phyloP scores from a whole-genome alignment of 768 basidiomycete genomes.

The Suillus tomentosus region DNA sequence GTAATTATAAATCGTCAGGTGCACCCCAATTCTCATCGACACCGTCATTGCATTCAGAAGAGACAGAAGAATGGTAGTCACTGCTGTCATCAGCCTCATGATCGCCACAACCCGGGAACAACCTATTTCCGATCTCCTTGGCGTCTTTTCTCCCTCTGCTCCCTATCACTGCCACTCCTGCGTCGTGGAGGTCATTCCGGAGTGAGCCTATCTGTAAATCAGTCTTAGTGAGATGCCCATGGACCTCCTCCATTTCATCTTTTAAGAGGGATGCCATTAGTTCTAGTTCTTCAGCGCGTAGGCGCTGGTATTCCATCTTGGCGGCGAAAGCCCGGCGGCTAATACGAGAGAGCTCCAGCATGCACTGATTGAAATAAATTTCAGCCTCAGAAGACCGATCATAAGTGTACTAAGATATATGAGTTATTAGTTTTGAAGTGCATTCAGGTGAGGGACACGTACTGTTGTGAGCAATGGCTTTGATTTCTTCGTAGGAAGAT shows the following conservation, averaged over 20 bases:
- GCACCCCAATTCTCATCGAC: not conserved
- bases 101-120: too few species aligned
- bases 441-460: not conserved
- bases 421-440: not conserved
- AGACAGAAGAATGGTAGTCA: not conserved
- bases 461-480: not conserved
- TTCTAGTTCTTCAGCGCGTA: too few species aligned
- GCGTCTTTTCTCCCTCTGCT: too few species aligned
- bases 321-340: too few species aligned
- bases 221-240: rapidly evolving
- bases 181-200: too few species aligned
- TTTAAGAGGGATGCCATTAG: too few species aligned
- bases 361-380: not conserved
- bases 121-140: too few species aligned
- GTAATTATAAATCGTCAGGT: not conserved
- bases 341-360: not conserved
- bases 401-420: not conserved
- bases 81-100: too few species aligned
- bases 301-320: too few species aligned
- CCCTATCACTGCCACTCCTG: too few species aligned
- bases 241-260: too few species aligned
- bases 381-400: not conserved
- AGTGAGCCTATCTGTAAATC: too few species aligned
- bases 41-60: not conserved
- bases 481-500: not conserved